Evolutionary conservation across 116 monocot genomes (phyloP), one percentile per base, ranked within the genome.

Genomic region (Phalaenopsis hybrid): DNA sequence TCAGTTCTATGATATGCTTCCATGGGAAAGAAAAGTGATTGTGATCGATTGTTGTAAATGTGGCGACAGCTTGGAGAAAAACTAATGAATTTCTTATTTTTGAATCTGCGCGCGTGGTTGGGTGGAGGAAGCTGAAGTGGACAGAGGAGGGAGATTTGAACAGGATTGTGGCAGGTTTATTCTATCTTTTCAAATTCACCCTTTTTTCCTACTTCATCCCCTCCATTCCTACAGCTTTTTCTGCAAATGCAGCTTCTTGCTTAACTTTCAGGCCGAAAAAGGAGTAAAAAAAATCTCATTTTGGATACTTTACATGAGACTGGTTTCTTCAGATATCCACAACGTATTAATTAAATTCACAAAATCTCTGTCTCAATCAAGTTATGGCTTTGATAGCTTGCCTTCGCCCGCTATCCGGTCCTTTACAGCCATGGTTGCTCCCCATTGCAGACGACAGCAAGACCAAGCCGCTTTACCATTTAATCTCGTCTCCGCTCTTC

Each of bases 401-500:
- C 46, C 75, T 46, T 77, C 52, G 8, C 25, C 31, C 13, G 28
- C 28, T 23, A 28, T 49, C 28, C 51, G 49, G 4, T 12, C 28
- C 52, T 75, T 46, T 11, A 34, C 33, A 8, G 18, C 44, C 46
- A 9, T 46, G 18, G 46, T 44, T 75, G 75, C 46, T 9, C 6
- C 44, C n/a, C 55, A 55, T 15, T 46, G 44, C 45, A n/a, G 20
- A 37, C 44, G 75, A n/a, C 45, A 75, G 5, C 15, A 43, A 61
- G 59, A 17, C 28, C 68, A 67, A 25, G 23, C 61, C 21, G 4
- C 48, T 18, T 6, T 59, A 46, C 28, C 13, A 41, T 51, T 75
- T 8, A 78, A 82, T 77, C 79, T 87, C 79, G 23, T 87, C 69
- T 74, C 84, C 6, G 16, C 61, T 23, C 67, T 87, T n/a, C 82